Percentiles rank a stretch among this genome's conserved stretches.
These are phyloP conservation scores for Protomyces macrosporus DNA, from an alignment of 1,139 yeast genomes.

Conservation along the genomic window DNA sequence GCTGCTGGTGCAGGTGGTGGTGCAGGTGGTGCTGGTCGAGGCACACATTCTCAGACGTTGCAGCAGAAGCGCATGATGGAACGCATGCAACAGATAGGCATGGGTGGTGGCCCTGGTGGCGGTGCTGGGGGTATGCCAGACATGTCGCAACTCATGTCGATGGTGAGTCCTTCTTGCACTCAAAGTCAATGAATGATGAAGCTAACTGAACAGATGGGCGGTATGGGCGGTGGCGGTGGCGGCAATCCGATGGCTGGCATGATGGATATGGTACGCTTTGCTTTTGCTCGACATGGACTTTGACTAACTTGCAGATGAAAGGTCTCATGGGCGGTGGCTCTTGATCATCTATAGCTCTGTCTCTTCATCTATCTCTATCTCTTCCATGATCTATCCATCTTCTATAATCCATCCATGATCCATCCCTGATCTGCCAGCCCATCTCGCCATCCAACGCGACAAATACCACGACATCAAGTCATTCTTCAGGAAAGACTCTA, in stretches of 20 bases:
- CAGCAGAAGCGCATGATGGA: constrained; percentile 23
- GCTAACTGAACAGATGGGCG: not conserved
- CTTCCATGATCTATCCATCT: not conserved
- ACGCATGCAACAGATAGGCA: constrained; percentile 23
- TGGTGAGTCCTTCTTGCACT: not conserved
- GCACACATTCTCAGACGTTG: constrained; percentile 26
- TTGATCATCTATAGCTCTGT: no score
- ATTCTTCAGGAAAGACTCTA: no score
- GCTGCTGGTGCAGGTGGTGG: constrained; percentile 36
- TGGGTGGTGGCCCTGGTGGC: constrained; percentile 15
- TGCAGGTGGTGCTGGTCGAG: constrained; percentile 39
- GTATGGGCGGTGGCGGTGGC: not conserved
- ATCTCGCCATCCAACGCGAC: no score
- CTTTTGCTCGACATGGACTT: not conserved
- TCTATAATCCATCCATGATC: not conserved
- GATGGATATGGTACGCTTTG: not conserved
- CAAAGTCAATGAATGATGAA: not conserved
- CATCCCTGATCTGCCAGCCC: no score
- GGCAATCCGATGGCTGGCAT: not conserved
- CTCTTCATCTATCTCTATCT: no score
- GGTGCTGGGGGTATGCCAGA: constrained; percentile 25
- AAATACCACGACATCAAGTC: no score
- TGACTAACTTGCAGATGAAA: not conserved
- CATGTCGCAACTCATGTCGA: constrained; percentile 24
- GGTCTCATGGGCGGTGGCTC: not conserved